Percentiles rank a stretch among this genome's conserved stretches.
Evolutionary conservation across 345 rosid species (phyloP).

Genomic region (Eucalyptus pauciflora): DNA sequence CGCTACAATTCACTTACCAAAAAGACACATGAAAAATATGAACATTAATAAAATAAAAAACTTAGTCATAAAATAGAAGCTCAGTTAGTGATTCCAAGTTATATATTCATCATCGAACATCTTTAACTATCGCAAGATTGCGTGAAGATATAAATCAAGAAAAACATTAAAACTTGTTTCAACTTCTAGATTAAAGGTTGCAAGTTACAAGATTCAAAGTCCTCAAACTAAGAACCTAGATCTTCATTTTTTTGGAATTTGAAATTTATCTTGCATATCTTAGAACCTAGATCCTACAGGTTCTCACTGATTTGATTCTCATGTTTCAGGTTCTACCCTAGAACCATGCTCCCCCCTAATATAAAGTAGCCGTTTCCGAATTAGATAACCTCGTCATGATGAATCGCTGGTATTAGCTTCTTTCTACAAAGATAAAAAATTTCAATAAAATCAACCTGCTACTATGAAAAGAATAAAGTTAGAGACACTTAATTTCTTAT

Average conservation of each 20-base stretch:
- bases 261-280: rapidly evolving
- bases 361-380: not conserved
- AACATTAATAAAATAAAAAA: too few species aligned
- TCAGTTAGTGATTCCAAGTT: too few species aligned
- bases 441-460: not conserved
- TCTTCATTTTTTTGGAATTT: too few species aligned
- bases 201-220: rapidly evolving
- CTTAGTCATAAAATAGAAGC: too few species aligned
- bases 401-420: not conserved
- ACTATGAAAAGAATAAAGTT: not conserved
- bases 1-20: too few species aligned
- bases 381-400: not conserved
- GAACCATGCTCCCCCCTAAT: rapidly evolving
- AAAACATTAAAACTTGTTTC: too few species aligned
- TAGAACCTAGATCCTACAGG: rapidly evolving
- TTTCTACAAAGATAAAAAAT: not conserved
- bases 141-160: too few species aligned
- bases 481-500: not conserved
- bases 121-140: too few species aligned
- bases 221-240: rapidly evolving
- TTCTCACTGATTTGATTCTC: rapidly evolving
- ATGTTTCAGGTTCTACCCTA: rapidly evolving
- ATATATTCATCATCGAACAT: rapidly evolving
- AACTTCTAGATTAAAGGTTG: too few species aligned
- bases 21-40: too few species aligned